phyloP scores from a whole-genome alignment of 2,329 filamentous ascomycete genomes.

The Trichoderma harzianum region DNA sequence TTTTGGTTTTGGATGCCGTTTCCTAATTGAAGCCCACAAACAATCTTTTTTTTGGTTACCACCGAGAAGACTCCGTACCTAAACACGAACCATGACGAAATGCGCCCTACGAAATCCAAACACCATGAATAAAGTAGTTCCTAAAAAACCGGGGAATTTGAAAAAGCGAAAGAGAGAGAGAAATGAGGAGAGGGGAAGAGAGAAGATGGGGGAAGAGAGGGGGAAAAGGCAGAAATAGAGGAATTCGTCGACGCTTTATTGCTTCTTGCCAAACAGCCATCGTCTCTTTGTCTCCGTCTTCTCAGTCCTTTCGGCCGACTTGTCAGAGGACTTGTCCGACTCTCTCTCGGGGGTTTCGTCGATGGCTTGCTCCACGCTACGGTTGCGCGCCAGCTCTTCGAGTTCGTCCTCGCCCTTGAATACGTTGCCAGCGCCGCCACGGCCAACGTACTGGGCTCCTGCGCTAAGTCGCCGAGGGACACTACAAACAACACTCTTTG shows the following conservation, averaged over 20 bases:
- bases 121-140: neutral
- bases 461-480: conserved; percentile 54
- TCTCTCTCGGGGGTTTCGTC: conserved; percentile 28
- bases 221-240: neutral
- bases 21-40: conserved; percentile 8
- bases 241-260: neutral
- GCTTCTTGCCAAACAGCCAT: conserved; percentile 15
- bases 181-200: neutral
- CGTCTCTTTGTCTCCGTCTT: conserved; percentile 18
- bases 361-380: conserved; percentile 33
- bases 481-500: conserved; percentile 31
- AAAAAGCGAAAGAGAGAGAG: neutral
- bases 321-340: neutral
- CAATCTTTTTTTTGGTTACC: neutral
- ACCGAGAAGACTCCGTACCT: conserved; percentile 5
- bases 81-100: neutral
- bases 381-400: conserved; percentile 28
- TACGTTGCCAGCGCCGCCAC: conserved; percentile 73
- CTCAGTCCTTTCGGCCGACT: conserved; percentile 12
- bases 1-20: neutral
- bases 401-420: conserved; percentile 47
- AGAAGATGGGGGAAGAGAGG: neutral
- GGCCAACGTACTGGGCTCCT: conserved; percentile 64
- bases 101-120: neutral
- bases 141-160: neutral